Percentiles rank a stretch among this genome's conserved stretches.
Conservation (phyloP, 129 eudicot genomes). For the Pseudognaphalium luteoalbum region DNA sequence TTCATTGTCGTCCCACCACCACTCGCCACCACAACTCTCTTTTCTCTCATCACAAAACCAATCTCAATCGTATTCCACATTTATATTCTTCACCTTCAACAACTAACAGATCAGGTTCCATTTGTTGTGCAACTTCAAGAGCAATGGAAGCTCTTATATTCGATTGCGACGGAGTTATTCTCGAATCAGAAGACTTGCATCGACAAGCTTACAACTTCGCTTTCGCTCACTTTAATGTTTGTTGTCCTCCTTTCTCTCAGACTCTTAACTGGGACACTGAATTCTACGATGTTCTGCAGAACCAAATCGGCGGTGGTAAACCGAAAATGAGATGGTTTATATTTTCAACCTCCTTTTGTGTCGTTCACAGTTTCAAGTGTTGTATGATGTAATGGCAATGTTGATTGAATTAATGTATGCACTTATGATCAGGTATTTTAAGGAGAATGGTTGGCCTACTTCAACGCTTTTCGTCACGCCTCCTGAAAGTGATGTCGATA, state of each 20-base stretch:
- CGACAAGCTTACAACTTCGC: constrained; percentile 97
- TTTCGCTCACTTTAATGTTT: constrained; percentile 72
- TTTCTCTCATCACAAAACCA: constrained; percentile 17
- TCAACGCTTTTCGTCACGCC: constrained; percentile 63
- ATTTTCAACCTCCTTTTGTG: neutral
- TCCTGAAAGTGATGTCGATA: constrained; percentile 62
- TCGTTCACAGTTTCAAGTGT: neutral
- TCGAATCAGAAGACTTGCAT: constrained; percentile 92
- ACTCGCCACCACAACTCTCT: constrained; percentile 30
- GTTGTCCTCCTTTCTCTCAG: constrained; percentile 50
- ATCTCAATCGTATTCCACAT: constrained; percentile 9
- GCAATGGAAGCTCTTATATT: constrained; percentile 85
- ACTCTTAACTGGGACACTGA: constrained; percentile 71
- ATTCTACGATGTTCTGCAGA: constrained; percentile 90
- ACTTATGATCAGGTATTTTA: constrained; percentile 66
- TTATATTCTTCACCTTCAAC: constrained; percentile 24
- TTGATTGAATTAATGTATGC: neutral
- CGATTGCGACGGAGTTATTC: constrained; percentile 95
- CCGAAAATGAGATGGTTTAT: constrained; percentile 94
- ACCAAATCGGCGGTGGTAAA: constrained; percentile 90
- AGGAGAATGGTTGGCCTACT: constrained; percentile 97
- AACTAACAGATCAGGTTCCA: constrained; percentile 27
- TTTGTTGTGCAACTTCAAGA: constrained; percentile 33
- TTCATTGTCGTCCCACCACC: constrained; percentile 34
- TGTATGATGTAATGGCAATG: no score